Evolutionary conservation across 257 asterid genomes (phyloP), one percentile per base, ranked within the genome.

Genomic region (Nicotiana undulata): DNA sequence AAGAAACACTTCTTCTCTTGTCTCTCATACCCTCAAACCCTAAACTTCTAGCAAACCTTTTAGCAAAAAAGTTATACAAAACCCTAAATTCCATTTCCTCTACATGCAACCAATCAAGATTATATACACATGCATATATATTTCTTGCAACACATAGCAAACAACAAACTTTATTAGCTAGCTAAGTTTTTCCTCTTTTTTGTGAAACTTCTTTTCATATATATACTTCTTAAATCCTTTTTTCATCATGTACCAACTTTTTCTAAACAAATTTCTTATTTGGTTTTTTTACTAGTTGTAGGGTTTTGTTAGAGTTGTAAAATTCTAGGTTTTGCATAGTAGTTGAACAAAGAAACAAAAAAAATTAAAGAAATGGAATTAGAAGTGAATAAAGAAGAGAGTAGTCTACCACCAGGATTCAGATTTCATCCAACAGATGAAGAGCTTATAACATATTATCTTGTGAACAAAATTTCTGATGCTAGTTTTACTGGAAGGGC

Each of bases 341-440:
- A 3, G 32, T 29, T 29, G 32, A 29, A 29, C 4, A 29, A 29
- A 29, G 32, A 29, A 29, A 29, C 51, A 46, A 11, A 51, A 40
- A 40, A 40, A 40, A 40, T 40, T 40, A 40, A 70, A 72, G 63
- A 81, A 74, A 89, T 91, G 96, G 96, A 89, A 40, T 40, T 40
- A 83, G 91, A 86, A 76, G 90, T 86, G 70, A 65, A 40, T 40
- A 40, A 34, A 66, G 88, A 94, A 81, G 93, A 89, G 56, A 97
- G 88, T 60, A 89, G 82, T 26, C 84, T 95, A 17, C 98, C 98
- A 7, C 98, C 98, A 7, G 98, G 98, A 9, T 94, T 91, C 9
- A 91, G 98, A 24, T 94, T 94, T 84, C 98, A 94, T 84, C 97
- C 97, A 0, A 89, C 98, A 0, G 98, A 94, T 37, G 97, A 94